Conservation (phyloP, 768 basidiomycete species). For the Russula sp. region DNA sequence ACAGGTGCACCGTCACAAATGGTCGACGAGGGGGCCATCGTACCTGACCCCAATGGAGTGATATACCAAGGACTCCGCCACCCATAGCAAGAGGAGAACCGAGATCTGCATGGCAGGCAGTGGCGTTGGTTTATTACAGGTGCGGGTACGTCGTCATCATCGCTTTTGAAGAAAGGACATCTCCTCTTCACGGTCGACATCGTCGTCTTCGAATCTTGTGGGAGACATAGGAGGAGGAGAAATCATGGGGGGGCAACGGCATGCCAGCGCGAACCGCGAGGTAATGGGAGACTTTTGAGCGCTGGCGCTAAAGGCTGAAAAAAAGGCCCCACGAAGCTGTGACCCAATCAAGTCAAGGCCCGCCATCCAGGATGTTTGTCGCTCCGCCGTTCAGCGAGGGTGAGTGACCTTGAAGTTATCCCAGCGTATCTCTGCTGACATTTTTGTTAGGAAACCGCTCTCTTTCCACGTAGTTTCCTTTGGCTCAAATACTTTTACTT, state of each 20-base stretch:
- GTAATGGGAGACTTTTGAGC: too few species aligned
- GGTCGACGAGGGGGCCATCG: background rate
- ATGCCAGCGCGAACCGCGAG: too few species aligned
- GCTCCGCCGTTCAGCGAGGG: slow-evolving; percentile 39
- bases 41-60: slow-evolving; percentile 42
- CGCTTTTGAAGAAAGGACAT: background rate
- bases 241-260: too few species aligned
- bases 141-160: background rate
- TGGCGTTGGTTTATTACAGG: slow-evolving; percentile 29
- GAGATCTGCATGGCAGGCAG: slow-evolving; percentile 40
- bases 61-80: slow-evolving; percentile 42
- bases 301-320: too few species aligned
- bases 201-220: background rate
- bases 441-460: slow-evolving; percentile 38
- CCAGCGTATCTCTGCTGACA: background rate
- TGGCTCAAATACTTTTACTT: slow-evolving; percentile 30
- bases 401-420: slow-evolving; percentile 16
- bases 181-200: background rate
- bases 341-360: too few species aligned
- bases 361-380: slow-evolving; percentile 37
- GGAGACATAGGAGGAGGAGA: background rate
- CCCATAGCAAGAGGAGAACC: slow-evolving; percentile 36
- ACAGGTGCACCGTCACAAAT: background rate
- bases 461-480: slow-evolving; percentile 57
- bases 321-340: too few species aligned